A percentile compares a stretch with the other conserved stretches of the same genome.
These are phyloP conservation scores for Cladosporium sp. DNA, from an alignment of 2,329 filamentous ascomycete genomes.

Conservation along the genomic window DNA sequence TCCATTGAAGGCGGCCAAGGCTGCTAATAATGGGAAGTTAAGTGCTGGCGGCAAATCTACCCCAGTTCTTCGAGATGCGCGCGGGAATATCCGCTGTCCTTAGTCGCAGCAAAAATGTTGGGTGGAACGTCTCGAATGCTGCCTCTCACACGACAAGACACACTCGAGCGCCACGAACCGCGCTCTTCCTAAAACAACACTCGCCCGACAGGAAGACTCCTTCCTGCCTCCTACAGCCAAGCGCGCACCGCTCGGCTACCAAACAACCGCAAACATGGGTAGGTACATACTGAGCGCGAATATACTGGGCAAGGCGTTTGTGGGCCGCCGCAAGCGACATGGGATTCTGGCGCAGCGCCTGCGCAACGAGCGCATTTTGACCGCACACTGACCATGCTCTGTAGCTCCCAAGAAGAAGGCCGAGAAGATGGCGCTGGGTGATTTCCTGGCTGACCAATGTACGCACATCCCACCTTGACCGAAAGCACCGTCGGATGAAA, in stretches of 20 bases:
- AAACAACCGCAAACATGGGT: conserved; percentile 61
- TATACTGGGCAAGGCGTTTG: neutral
- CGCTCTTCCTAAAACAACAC: conserved; percentile 7
- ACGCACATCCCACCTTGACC: conserved; percentile 32
- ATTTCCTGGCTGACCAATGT: conserved; percentile 93
- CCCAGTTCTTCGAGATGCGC: neutral
- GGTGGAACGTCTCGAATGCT: conserved; percentile 2
- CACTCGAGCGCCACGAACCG: conserved; percentile 10
- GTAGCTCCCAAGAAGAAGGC: conserved; percentile 75
- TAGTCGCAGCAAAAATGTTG: conserved; percentile 5
- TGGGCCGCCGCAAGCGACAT: conserved; percentile 7
- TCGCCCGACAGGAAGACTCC: conserved; percentile 8
- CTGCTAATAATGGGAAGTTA: neutral
- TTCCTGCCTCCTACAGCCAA: conserved; percentile 16
- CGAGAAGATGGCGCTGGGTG: conserved; percentile 96
- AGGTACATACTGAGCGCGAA: conserved; percentile 31
- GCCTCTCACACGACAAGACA: conserved; percentile 2
- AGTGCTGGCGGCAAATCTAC: conserved; percentile 1
- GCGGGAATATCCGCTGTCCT: neutral
- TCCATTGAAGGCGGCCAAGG: neutral
- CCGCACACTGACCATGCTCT: conserved; percentile 27
- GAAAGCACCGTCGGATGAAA: conserved; percentile 1
- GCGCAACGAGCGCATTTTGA: conserved; percentile 2
- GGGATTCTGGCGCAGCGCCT: neutral
- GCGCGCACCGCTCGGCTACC: conserved; percentile 18